Evolutionary conservation across 2,329 filamentous ascomycete genomes (phyloP), one percentile per base, ranked within the genome.

Genomic region (Penicillium polonicum): DNA sequence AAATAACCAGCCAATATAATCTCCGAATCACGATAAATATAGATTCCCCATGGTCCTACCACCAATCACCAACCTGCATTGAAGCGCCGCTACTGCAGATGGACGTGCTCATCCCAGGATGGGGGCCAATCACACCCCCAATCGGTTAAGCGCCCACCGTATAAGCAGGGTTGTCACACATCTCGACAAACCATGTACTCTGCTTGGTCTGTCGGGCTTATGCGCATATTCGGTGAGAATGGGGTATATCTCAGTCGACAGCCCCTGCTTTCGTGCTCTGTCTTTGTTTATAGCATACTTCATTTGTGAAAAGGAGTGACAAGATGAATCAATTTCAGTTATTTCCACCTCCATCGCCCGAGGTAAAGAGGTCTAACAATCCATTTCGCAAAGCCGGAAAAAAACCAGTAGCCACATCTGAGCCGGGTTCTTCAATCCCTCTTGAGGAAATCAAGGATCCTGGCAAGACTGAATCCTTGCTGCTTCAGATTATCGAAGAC

Each of bases 261-360:
- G 52, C 57, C 65, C 62, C 62, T 59, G 53, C 52, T 49, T 39
- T 58, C 57, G 55, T 39, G 50, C 42, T 55, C 54, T 56, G 48
- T 43, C 4, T 46, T 53, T 51, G 38, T 52, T 44, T 54, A 45
- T 38, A 55, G 29, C 31, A 56, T 57, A 56, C 27, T 44, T 8
- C 25, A 36, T 42, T 38, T 23, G 6, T 43, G 23, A 35, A 52
- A 15, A 21, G 42, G n/a, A 39, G 25, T 35, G 33, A 36, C 59
- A 65, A 54, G 12, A 74, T 73, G 67, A 72, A 63, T 54, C 72
- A 76, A 55, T 78, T 78, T 48, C 75, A 76, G 54, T 67, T 78
- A 48, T 77, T 77, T 43, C 76, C 75, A 19, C 63, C 72, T n/a
- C 68, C 71, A 49, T 68, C 73, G 12, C 65, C 68, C 12, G 68